These are phyloP conservation scores for Trichoderma endophyticum DNA, from an alignment of 2,329 filamentous ascomycete species.

Conservation along the genomic window DNA sequence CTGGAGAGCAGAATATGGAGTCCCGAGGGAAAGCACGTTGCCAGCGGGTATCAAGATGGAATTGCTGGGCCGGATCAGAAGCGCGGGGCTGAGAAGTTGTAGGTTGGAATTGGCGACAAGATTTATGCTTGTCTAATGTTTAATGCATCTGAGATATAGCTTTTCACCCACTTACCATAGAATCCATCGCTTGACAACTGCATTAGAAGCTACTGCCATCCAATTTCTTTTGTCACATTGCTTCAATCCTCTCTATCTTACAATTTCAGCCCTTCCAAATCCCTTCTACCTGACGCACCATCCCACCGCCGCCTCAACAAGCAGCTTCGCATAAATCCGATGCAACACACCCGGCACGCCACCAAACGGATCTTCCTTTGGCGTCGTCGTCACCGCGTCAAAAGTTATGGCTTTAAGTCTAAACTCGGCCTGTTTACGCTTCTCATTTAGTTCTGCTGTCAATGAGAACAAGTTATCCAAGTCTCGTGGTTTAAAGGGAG, in stretches of 20 bases:
- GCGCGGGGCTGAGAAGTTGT: neutral
- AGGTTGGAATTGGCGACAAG: neutral
- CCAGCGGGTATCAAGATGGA: conserved; percentile 54
- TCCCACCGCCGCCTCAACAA: neutral
- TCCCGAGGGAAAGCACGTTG: conserved; percentile 49
- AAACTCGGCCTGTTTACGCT: neutral
- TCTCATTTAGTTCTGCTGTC: neutral
- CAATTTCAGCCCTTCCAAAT: neutral
- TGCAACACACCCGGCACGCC: neutral
- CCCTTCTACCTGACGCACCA: neutral
- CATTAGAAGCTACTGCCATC: neutral
- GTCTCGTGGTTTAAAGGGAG: neutral
- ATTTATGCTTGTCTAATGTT: neutral
- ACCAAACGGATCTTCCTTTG: neutral
- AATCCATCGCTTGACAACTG: neutral
- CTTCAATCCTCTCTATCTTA: neutral
- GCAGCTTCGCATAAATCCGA: neutral
- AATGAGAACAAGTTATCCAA: neutral
- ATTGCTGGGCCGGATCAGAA: conserved; percentile 34
- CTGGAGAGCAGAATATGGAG: conserved; percentile 53
- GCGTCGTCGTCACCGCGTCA: neutral
- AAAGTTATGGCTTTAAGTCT: neutral
- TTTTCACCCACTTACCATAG: neutral
- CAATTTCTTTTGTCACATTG: neutral
- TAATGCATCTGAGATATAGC: neutral